Evolutionary conservation across 31 red algal species (phyloP).

Genomic region (Porphyra umbilicalis): DNA sequence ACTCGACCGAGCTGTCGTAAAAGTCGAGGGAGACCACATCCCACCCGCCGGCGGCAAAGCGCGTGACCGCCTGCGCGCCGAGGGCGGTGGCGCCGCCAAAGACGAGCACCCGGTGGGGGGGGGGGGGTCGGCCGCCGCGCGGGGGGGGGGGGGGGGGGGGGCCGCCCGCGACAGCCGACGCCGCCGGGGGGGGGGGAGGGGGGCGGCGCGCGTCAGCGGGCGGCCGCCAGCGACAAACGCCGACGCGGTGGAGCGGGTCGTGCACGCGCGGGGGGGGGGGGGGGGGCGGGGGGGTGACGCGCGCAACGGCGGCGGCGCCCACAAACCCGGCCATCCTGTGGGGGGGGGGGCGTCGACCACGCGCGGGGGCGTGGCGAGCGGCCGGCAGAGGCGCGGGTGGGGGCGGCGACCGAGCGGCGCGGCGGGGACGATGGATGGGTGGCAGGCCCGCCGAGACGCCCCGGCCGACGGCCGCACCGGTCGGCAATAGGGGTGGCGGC

Average conservation of each 20-base stretch:
- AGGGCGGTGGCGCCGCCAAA: conserved; percentile 61
- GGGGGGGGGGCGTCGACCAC: no score
- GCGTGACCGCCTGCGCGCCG: conserved; percentile 33
- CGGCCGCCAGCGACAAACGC: not conserved
- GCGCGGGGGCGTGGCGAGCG: no score
- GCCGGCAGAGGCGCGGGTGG: no score
- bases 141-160: not conserved
- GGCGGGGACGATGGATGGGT: no score
- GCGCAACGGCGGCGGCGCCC: no score
- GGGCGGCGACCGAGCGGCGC: no score
- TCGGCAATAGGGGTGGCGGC: no score
- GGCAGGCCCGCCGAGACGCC: no score
- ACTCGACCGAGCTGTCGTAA: conserved; percentile 37
- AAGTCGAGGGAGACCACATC: conserved; percentile 60
- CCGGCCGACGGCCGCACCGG: no score
- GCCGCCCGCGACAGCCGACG: not conserved
- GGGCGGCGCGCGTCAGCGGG: not conserved
- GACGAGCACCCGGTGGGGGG: conserved; percentile 13
- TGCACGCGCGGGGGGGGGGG: not conserved
- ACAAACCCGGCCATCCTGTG: no score
- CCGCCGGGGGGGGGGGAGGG: not conserved
- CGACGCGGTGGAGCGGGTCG: not conserved
- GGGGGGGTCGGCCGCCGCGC: not conserved
- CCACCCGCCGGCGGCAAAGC: conserved; percentile 40
- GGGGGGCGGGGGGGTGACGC: not conserved